Conservation (phyloP, 2,329 filamentous ascomycete genomes). For the Allantophomopsis cytisporea region DNA sequence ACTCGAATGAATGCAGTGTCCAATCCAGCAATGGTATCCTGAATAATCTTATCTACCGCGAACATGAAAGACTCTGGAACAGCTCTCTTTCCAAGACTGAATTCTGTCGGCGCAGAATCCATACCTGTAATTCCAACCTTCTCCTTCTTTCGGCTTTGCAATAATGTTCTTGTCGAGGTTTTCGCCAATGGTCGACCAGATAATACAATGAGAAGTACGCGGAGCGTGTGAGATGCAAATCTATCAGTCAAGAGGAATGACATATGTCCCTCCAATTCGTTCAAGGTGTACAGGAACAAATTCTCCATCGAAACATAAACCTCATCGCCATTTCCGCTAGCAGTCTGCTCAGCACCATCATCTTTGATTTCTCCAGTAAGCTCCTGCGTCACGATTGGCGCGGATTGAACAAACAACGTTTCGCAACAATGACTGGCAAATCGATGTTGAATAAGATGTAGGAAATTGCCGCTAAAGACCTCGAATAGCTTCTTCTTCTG, state of each 20-base stretch:
- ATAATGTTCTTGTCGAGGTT: conserved; percentile 52
- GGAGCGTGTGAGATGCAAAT: conserved; percentile 83
- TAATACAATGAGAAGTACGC: conserved; percentile 74
- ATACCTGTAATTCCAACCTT: conserved; percentile 50
- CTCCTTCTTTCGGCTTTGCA: conserved; percentile 91
- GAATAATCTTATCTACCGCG: conserved; percentile 71
- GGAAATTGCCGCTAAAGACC: conserved; percentile 76
- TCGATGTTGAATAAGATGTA: conserved; percentile 82
- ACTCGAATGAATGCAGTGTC: conserved; percentile 72
- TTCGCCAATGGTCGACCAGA: conserved; percentile 71
- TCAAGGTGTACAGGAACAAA: conserved; percentile 68
- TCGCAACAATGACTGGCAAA: conserved; percentile 98
- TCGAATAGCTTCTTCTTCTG: conserved; percentile 83
- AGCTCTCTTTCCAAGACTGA: conserved; percentile 29
- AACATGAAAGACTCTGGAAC: conserved; percentile 70
- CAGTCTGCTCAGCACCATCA: conserved; percentile 29
- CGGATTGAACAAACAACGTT: conserved; percentile 74
- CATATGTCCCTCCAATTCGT: conserved; percentile 79
- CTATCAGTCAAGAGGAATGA: conserved; percentile 71
- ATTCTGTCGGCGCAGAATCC: conserved; percentile 32
- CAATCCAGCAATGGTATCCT: conserved; percentile 59
- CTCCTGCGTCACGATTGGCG: conserved; percentile 66
- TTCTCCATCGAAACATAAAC: conserved; percentile 60
- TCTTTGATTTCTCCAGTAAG: conserved; percentile 37
- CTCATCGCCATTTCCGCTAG: conserved; percentile 19